Evolutionary conservation across 2,329 filamentous ascomycete species (phyloP), one percentile per base, ranked within the genome.

Genomic region (Talaromyces funiculosus): DNA sequence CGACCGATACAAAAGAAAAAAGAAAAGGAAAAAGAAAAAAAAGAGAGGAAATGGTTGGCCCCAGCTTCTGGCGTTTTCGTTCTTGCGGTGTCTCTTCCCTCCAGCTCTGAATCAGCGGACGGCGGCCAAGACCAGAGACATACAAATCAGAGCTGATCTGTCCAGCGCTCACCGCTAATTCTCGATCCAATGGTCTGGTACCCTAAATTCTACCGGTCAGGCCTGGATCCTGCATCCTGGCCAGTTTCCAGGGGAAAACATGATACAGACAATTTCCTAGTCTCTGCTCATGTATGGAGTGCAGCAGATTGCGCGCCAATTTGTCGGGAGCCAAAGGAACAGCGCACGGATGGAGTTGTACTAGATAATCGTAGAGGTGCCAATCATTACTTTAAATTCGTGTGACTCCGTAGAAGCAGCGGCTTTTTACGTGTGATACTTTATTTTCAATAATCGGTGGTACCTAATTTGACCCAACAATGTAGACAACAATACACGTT

Each of bases 101-200:
- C 16, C 26, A 57, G 42, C 42, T 33, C n/a, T 35, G 47, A 35
- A 35, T 51, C 47, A 35, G 29, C 35, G 6, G 47, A 18, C 29
- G 55, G 35, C 31, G 22, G 55, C 55, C 55, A 57, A 57, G 55
- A 33, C 31, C 29, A 49, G 29, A 33, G 16, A 38, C 55, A 49
- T 49, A 22, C 31, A 45, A 57, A 47, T 37, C 45, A 26, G 55
- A 49, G 55, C 55, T 49, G 55, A 57, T 57, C 55, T 38, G 29
- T 47, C 55, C 37, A 31, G 31, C 55, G 55, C 55, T 57, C 55
- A 57, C 55, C 55, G 55, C 55, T 57, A 57, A 45, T 57, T 57
- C 47, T 20, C 26, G 35, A 55, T 57, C 54, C 54, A 57, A 57
- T 43, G 54, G 54, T 35, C 40, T 45, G 42, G 42, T 51, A 51